phyloP scores from a whole-genome alignment of 1,139 yeast species.

The Suhomyces terraborum region DNA sequence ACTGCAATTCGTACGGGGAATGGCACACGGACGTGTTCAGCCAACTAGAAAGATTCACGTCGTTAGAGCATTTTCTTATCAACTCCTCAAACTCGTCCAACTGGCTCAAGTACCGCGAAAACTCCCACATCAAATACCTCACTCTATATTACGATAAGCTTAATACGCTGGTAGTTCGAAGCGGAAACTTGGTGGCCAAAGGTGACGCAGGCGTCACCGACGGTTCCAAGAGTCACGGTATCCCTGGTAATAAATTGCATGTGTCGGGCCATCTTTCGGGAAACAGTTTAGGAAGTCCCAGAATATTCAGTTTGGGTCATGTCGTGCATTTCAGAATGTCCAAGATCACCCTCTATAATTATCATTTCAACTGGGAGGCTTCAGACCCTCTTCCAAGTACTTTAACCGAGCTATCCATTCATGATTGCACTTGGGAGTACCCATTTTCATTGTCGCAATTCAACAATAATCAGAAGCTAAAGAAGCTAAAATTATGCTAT shows the following conservation, averaged over 20 bases:
- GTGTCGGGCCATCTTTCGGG: constrained; percentile 13
- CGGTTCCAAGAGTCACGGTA: background rate
- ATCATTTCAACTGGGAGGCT: constrained; percentile 38
- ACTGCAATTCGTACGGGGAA: constrained; percentile 43
- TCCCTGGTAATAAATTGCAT: constrained; percentile 12
- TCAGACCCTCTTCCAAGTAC: constrained; percentile 11
- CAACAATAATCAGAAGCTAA: constrained; percentile 28
- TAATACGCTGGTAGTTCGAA: constrained; percentile 8
- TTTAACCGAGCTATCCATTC: constrained; percentile 22
- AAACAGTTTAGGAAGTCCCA: constrained; percentile 18
- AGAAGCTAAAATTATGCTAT: constrained; percentile 29
- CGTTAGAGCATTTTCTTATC: constrained; percentile 27
- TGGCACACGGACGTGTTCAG: constrained; percentile 40
- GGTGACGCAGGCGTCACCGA: constrained; percentile 1
- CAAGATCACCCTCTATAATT: constrained; percentile 28
- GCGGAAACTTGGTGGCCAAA: constrained; percentile 8
- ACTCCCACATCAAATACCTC: constrained; percentile 22
- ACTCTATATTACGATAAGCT: constrained; percentile 25
- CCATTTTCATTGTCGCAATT: constrained; percentile 42
- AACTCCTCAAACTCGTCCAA: constrained; percentile 42
- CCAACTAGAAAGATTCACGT: constrained; percentile 25
- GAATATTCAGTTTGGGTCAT: constrained; percentile 38
- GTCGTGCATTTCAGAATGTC: constrained; percentile 29
- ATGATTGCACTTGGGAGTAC: constrained; percentile 48
- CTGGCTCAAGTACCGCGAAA: constrained; percentile 43